Base-by-base conservation (phyloP, 2,329 filamentous ascomycete genomes). In the Zymoseptoria brevis region DNA sequence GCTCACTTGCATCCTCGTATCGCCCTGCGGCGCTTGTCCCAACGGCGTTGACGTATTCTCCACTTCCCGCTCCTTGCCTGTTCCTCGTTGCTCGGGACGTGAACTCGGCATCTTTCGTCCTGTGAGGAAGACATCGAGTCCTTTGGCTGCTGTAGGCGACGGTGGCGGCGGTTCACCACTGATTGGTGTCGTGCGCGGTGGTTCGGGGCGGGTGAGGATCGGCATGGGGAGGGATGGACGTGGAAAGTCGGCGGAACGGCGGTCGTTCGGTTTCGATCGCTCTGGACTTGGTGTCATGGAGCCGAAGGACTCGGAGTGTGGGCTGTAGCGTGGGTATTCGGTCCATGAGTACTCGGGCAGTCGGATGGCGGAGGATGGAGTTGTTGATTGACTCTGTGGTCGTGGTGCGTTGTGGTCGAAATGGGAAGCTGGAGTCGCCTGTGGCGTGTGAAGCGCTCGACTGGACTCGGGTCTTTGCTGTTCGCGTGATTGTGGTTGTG, bases 271-370 rank as follows among this genome's bases (percentile, higher is more conserved):
- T 45, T 45, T 45, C 0, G 35, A 16, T 7, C 35, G 35, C 35
- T 45, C 35, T 11, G 35, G 35, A n/a, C 35, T 45, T n/a, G 35
- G 35, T n/a, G 35, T 45, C 35, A 45, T 45, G 4, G 51, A 24
- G 51, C 22, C 22, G 22, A 22, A 53, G 51, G 51, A 29, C 11
- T 29, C 51, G 11, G 51, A 53, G 22, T 29, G 19, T 19, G 22
- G 22, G 22, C 58, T 45, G 45, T 62, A 62, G 48, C 61, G 51
- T 9, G 61, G 61, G 48, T 62, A 62, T 41, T 62, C 61, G 13
- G 61, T 62, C 61, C 61, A 62, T 3, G 61, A 58, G 50, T 62
- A 62, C 19, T 54, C 56, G 19, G 61, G 61, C 3, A 62, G 54
- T 35, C 58, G 35, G 13, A 45, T 45, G 35, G 35, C 35, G 3